Conservation (phyloP, 345 rosid genomes). For the Noccaea bulbosa region DNA sequence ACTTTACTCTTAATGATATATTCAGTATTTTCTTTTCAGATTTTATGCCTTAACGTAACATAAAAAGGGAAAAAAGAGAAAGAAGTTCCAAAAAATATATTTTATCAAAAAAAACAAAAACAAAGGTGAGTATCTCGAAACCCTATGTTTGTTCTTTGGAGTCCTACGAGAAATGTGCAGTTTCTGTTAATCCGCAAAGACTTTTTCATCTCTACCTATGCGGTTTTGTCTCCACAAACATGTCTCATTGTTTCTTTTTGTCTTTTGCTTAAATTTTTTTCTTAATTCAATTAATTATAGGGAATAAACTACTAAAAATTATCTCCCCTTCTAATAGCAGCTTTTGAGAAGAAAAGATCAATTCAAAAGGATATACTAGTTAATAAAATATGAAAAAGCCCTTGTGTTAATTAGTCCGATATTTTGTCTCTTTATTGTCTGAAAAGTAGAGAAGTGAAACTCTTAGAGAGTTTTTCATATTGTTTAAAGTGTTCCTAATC, state of each 20-base stretch:
- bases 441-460: slow-evolving; percentile 33
- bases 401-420: slow-evolving; percentile 27
- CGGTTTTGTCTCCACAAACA: slow-evolving; percentile 42
- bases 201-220: slow-evolving; percentile 38
- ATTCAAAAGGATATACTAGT: slow-evolving; percentile 17
- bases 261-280: slow-evolving; percentile 22
- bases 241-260: slow-evolving; percentile 27
- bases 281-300: not conserved
- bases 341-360: not conserved
- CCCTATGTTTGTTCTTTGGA: slow-evolving; percentile 42
- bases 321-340: not conserved
- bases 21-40: not conserved
- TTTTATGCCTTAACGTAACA: slow-evolving; percentile 20
- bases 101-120: slow-evolving; percentile 5
- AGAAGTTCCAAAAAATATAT: not conserved
- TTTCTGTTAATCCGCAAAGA: slow-evolving; percentile 36
- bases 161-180: slow-evolving; percentile 35
- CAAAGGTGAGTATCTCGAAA: slow-evolving; percentile 43
- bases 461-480: slow-evolving; percentile 2
- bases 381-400: slow-evolving; percentile 18
- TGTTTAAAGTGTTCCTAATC: slow-evolving; percentile 9
- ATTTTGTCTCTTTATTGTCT: slow-evolving; percentile 40
- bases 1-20: not conserved
- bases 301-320: slow-evolving; percentile 22
- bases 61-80: slow-evolving; percentile 25